These are phyloP conservation scores for Tricholoma sp. DNA, from an alignment of 768 basidiomycete genomes.

Conservation along the genomic window DNA sequence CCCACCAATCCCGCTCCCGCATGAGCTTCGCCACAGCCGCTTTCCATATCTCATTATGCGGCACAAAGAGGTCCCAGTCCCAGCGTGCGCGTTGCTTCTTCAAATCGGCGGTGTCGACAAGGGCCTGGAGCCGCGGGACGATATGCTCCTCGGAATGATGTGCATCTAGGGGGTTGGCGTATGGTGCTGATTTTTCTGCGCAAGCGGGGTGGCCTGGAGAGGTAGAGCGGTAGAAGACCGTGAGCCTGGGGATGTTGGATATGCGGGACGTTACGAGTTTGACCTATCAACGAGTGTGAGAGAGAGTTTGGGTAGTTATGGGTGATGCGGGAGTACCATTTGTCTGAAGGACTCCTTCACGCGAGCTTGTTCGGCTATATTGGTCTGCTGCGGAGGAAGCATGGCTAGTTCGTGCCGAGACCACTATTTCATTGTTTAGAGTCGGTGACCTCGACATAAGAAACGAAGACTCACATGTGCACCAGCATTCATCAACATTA, in stretches of 20 bases:
- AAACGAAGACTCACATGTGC: slow-evolving; percentile 17
- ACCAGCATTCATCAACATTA: slow-evolving; percentile 25
- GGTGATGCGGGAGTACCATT: slow-evolving; percentile 14
- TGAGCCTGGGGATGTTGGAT: slow-evolving; percentile 14
- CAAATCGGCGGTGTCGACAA: slow-evolving; percentile 10
- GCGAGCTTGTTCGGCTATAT: slow-evolving; percentile 20
- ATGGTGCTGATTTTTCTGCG: slow-evolving; percentile 14
- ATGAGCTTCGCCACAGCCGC: slow-evolving; percentile 11
- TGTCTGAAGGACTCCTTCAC: slow-evolving; percentile 23
- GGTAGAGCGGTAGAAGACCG: slow-evolving; percentile 23
- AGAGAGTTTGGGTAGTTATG: no score
- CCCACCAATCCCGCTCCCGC: slow-evolving; percentile 12
- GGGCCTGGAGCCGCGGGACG: slow-evolving; percentile 16
- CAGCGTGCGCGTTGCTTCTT: slow-evolving; percentile 18
- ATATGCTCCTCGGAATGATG: slow-evolving; percentile 14
- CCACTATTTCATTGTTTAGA: slow-evolving; percentile 14
- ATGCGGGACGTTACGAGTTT: slow-evolving; percentile 17
- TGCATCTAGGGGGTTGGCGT: slow-evolving; percentile 12
- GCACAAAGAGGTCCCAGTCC: slow-evolving; percentile 25
- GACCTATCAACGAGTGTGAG: slow-evolving; percentile 6
- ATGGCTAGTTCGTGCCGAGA: slow-evolving; percentile 23
- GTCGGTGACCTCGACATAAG: background rate
- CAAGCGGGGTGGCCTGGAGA: slow-evolving; percentile 21
- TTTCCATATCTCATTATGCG: slow-evolving; percentile 19
- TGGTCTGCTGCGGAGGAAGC: slow-evolving; percentile 17